A percentile compares a stretch with the other conserved stretches of the same genome.
phyloP scores from a whole-genome alignment of 768 basidiomycete genomes.

The Suillus tomentosus region DNA sequence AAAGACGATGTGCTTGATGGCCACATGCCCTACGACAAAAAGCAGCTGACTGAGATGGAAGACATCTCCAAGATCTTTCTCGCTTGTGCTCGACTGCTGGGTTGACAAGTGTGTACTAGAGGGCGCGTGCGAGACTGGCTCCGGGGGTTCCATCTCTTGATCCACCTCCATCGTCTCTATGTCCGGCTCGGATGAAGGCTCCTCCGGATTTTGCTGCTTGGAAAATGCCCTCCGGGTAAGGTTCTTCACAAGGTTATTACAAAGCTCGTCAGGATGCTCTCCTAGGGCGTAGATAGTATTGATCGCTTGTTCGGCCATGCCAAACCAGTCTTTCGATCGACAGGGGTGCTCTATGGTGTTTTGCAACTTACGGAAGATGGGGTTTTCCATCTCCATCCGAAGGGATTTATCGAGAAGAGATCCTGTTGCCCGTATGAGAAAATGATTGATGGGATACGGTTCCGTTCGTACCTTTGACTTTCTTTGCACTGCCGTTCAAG shows the following conservation, averaged over 20 bases:
- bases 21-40: slow-evolving; percentile 94
- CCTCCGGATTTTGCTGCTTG: slow-evolving; percentile 22
- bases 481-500: slow-evolving; percentile 93
- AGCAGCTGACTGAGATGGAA: slow-evolving; percentile 93
- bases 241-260: slow-evolving; percentile 77
- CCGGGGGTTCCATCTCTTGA: slow-evolving; percentile 36
- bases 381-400: slow-evolving; percentile 84
- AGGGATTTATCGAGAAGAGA: slow-evolving; percentile 86
- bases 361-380: slow-evolving; percentile 81
- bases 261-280: slow-evolving; percentile 88
- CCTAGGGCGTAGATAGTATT: slow-evolving; percentile 95
- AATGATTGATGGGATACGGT: neutral
- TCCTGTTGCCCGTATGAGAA: slow-evolving; percentile 43
- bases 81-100: slow-evolving; percentile 16
- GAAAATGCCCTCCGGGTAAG: slow-evolving; percentile 75
- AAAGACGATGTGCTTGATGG: slow-evolving; percentile 97
- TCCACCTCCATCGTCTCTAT: slow-evolving; percentile 62
- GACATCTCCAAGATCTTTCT: slow-evolving; percentile 70
- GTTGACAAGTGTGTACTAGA: slow-evolving; percentile 14
- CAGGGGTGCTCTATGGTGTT: slow-evolving; percentile 80
- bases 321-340: slow-evolving; percentile 92
- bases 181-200: slow-evolving; percentile 34
- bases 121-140: slow-evolving; percentile 23
- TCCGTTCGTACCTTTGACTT: slow-evolving; percentile 79
- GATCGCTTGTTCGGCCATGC: slow-evolving; percentile 93